Evolutionary conservation across 768 basidiomycete species (phyloP).

Genomic region (Tricholoma sp.): DNA sequence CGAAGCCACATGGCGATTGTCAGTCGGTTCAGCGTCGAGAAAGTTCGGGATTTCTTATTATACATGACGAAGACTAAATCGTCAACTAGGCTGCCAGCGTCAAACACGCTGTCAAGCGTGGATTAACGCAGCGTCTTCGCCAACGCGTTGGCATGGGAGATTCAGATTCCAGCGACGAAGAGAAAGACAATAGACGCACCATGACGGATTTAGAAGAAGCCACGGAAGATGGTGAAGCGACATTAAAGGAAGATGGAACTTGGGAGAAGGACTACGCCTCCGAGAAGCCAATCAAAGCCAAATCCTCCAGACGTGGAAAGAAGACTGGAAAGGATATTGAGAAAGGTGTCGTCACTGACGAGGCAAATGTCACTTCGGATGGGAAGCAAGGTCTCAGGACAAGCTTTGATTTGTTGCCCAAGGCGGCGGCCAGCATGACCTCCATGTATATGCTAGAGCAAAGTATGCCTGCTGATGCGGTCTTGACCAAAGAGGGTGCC

Average conservation of each 20-base stretch:
- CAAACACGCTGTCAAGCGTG: slow-evolving; percentile 78
- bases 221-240: slow-evolving; percentile 24
- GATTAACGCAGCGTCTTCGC: slow-evolving; percentile 73
- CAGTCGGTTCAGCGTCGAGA: slow-evolving; percentile 66
- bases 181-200: slow-evolving; percentile 27
- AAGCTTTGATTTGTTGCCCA: slow-evolving; percentile 34
- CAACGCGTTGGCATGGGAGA: slow-evolving; percentile 72
- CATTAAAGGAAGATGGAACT: slow-evolving; percentile 19
- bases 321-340: slow-evolving; percentile 11
- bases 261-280: slow-evolving; percentile 14
- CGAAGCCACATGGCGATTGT: slow-evolving; percentile 92
- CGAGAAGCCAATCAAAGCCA: background rate
- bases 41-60: slow-evolving; percentile 26
- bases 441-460: slow-evolving; percentile 60
- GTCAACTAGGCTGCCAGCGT: slow-evolving; percentile 56
- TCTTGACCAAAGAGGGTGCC: slow-evolving; percentile 68
- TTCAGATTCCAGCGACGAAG: slow-evolving; percentile 37
- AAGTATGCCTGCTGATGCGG: slow-evolving; percentile 85
- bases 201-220: slow-evolving; percentile 22
- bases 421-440: slow-evolving; percentile 35
- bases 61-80: background rate
- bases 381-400: slow-evolving; percentile 25
- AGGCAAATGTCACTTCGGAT: slow-evolving; percentile 2
- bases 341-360: slow-evolving; percentile 9
- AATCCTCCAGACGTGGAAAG: background rate